Conservation (phyloP, 2,329 filamentous ascomycete genomes). For the Acrocalymma vagum region DNA sequence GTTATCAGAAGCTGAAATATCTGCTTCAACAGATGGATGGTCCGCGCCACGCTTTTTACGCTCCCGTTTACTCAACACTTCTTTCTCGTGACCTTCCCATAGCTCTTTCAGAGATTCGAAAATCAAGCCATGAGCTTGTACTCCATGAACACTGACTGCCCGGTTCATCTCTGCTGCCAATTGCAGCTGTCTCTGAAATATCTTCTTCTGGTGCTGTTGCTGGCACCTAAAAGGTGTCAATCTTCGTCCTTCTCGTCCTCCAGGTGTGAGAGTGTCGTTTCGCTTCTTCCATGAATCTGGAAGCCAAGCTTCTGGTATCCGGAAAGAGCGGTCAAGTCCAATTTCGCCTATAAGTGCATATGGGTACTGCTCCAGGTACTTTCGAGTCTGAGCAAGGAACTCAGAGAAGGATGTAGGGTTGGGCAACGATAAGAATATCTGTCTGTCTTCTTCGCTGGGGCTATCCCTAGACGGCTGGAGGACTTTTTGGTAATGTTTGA, state of each 20-base stretch:
- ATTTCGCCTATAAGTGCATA: conserved; percentile 78
- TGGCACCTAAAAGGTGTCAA: conserved; percentile 74
- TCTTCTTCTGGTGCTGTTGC: conserved; percentile 72
- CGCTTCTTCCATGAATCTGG: conserved; percentile 49
- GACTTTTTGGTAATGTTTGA: conserved; percentile 72
- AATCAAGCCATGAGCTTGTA: conserved; percentile 77
- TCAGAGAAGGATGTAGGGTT: conserved; percentile 67
- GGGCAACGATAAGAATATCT: conserved; percentile 61
- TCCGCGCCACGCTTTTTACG: conserved; percentile 40
- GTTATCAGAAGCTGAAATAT: conserved; percentile 7
- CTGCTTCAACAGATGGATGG: conserved; percentile 17
- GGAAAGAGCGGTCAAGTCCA: conserved; percentile 79
- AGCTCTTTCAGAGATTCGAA: conserved; percentile 70
- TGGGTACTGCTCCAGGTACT: conserved; percentile 65
- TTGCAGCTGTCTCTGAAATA: conserved; percentile 73
- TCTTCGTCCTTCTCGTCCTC: conserved; percentile 73
- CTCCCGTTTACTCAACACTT: conserved; percentile 68
- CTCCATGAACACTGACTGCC: conserved; percentile 75
- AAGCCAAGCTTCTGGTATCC: conserved; percentile 70
- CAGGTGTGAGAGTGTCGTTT: conserved; percentile 67
- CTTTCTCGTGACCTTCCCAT: conserved; percentile 76
- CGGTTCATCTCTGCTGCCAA: conserved; percentile 74
- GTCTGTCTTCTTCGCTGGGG: conserved; percentile 49
- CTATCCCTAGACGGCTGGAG: conserved; percentile 58
- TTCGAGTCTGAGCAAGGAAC: conserved; percentile 65